Percentiles rank a stretch among this genome's conserved stretches.
phyloP scores from a whole-genome alignment of 768 basidiomycete genomes.

The Gloeostereum incarnatum region DNA sequence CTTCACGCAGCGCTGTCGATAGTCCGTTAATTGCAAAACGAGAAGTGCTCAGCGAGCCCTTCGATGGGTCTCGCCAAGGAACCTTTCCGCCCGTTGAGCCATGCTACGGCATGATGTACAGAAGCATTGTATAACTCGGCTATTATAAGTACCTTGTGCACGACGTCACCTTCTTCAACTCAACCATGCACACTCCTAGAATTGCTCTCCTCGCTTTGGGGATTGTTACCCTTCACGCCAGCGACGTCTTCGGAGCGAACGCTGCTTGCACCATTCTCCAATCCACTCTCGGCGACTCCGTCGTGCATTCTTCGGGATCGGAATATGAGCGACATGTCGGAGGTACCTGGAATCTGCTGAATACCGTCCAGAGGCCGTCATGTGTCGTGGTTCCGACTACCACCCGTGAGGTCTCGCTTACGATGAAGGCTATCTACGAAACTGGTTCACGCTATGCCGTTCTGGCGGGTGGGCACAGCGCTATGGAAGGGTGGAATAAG shows the following conservation, averaged over 20 bases:
- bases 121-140: too few relatives aligned
- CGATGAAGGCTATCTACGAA: constrained; percentile 27
- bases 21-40: too few relatives aligned
- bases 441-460: constrained; percentile 28
- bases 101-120: too few relatives aligned
- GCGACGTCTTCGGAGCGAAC: neutral
- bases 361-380: constrained; percentile 19
- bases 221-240: neutral
- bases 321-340: constrained; percentile 10
- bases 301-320: constrained; percentile 14
- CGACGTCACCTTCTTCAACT: too few relatives aligned
- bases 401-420: constrained; percentile 21
- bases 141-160: too few relatives aligned
- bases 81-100: too few relatives aligned
- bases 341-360: constrained; percentile 24
- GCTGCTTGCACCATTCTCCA: constrained; percentile 8
- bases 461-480: constrained; percentile 31
- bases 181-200: too few relatives aligned
- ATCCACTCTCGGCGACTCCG: constrained; percentile 12
- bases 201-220: neutral
- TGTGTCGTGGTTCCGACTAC: constrained; percentile 26
- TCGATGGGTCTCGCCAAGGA: too few relatives aligned
- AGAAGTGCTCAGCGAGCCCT: too few relatives aligned
- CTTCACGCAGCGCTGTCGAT: too few relatives aligned
- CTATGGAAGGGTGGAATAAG: constrained; percentile 35